Evolutionary conservation across 1,139 yeast genomes (phyloP), one percentile per base, ranked within the genome.

Genomic region (Suhomyces maxii): DNA sequence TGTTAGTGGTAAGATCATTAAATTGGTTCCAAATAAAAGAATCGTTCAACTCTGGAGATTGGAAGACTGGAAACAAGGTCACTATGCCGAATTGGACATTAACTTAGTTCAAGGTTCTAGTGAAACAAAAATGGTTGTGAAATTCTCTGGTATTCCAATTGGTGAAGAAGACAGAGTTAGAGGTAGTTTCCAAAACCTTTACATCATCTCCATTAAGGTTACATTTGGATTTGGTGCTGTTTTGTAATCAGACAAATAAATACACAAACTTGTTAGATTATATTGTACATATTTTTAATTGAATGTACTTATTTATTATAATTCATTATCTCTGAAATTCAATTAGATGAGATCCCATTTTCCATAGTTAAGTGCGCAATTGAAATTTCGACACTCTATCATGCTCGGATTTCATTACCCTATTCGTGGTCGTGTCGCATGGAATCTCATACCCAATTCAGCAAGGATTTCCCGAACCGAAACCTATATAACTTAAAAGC

Each of bases 211-310:
- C 8, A 90, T 93, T 61, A 93, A 90, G 73, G 63, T 89, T 39
- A 86, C 97, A 0, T 93, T 93, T 67, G 98, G 99, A 1, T 91
- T 87, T 65, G 98, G 95, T 18, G 87, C 89, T n/a, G 90, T 86
- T 11, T 69, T 86, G 52, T 84, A 69, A 54, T 31, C n/a, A 35
- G 25, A 4, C 31, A 26, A 36, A 23, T 25, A 12, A 37, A 10
- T 28, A 13, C 25, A 13, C 12, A 9, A 18, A 18, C 23, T 2
- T 18, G 23, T 18, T 18, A 18, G 31, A 11, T 13, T 11, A 4
- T 13, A n/a, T 33, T n/a, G 13, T 33, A 33, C 12, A n/a, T 12
- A 8, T 33, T 6, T 18, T 18, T 18, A 18, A 18, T 18, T 4
- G 6, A 18, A 18, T 18, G 23, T 18, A 18, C 23, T 18, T 18